phyloP scores from a whole-genome alignment of 2,329 filamentous ascomycete genomes.

The Aspergillus sp. region DNA sequence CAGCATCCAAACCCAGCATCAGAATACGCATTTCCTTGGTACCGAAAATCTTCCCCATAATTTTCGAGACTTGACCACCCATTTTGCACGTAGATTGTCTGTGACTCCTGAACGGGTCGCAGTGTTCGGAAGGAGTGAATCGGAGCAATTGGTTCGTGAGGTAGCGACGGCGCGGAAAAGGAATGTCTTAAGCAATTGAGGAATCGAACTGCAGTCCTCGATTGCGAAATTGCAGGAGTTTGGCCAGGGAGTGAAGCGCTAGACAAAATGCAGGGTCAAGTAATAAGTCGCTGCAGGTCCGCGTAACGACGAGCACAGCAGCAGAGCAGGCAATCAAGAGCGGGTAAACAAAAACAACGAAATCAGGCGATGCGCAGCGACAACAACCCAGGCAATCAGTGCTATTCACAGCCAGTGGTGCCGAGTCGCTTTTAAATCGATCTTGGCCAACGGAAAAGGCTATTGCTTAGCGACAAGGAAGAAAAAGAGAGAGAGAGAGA shows the following conservation, averaged over 20 bases:
- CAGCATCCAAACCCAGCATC: slow-evolving; percentile 96
- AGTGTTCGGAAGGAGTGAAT: not conserved
- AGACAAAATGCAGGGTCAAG: slow-evolving; percentile 2
- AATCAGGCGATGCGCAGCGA: slow-evolving; percentile 7
- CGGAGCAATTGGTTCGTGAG: not conserved
- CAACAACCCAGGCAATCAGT: not conserved
- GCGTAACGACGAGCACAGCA: slow-evolving; percentile 5
- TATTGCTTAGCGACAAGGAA: too few species aligned
- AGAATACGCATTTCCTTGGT: slow-evolving; percentile 98
- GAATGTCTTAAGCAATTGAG: not conserved
- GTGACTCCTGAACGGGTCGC: slow-evolving; percentile 9
- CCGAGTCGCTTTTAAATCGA: too few species aligned
- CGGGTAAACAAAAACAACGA: slow-evolving; percentile 5
- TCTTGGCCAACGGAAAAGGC: too few species aligned
- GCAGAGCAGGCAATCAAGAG: slow-evolving; percentile 1
- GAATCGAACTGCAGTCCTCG: not conserved
- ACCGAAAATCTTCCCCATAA: slow-evolving; percentile 98
- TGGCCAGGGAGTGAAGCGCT: not conserved
- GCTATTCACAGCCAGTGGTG: too few species aligned
- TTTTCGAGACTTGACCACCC: slow-evolving; percentile 89
- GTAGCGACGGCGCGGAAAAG: not conserved
- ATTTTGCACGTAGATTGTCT: slow-evolving; percentile 48
- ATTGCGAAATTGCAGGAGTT: not conserved
- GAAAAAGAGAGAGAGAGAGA: too few species aligned
- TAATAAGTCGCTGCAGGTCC: slow-evolving; percentile 4